Percentiles rank a stretch among this genome's conserved stretches.
Evolutionary conservation across 345 rosid genomes (phyloP).

Genomic region (Erucastrum elatum): DNA sequence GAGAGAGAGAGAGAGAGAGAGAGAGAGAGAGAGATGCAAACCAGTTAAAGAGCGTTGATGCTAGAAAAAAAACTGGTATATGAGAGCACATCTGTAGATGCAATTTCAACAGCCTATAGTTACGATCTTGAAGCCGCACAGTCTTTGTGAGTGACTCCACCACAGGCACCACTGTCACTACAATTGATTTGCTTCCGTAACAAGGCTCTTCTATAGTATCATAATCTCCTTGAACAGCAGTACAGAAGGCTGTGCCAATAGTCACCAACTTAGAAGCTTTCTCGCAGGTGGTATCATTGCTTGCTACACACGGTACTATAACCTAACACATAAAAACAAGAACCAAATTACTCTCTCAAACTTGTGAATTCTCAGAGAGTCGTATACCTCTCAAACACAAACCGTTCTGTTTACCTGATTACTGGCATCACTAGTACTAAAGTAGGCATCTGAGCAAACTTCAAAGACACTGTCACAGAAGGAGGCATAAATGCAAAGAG

Average conservation of each 20-base stretch:
- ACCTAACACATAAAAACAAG: too few species aligned
- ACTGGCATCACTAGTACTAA: conserved; percentile 56
- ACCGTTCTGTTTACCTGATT: conserved; percentile 48
- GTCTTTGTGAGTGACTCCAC: not conserved
- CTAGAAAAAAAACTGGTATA: conserved; percentile 60
- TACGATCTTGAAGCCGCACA: not conserved
- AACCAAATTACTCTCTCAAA: not conserved
- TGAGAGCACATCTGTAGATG: not conserved
- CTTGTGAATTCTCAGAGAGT: not conserved
- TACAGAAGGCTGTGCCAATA: too few species aligned
- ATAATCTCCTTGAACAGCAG: not conserved
- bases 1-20: too few species aligned
- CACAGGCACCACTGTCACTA: not conserved
- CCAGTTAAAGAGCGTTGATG: conserved; percentile 52
- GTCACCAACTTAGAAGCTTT: too few species aligned
- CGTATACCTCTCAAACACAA: too few species aligned
- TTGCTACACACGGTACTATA: too few species aligned
- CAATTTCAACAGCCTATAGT: not conserved
- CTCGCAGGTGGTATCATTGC: too few species aligned
- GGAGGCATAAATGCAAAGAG: conserved; percentile 62
- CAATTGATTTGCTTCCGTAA: not conserved
- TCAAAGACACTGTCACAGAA: conserved; percentile 67
- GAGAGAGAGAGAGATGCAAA: conserved; percentile 28
- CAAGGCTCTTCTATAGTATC: not conserved
- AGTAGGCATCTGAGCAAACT: conserved; percentile 81